Conservation (phyloP, 345 rosid genomes). For the Aethionema arabicum region DNA sequence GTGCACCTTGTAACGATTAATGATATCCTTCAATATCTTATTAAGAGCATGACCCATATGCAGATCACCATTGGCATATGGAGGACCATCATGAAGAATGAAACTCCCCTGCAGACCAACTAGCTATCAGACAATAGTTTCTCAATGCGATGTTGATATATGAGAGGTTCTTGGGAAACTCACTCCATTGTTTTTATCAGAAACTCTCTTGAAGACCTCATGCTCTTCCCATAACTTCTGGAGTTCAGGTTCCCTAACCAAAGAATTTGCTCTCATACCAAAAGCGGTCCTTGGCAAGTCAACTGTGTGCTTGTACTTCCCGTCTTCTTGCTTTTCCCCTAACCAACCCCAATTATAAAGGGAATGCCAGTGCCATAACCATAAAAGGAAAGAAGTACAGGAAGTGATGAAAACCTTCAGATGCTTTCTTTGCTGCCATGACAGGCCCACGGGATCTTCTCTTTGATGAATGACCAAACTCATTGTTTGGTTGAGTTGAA, state of each 20-base stretch:
- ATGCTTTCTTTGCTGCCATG: slow-evolving; percentile 84
- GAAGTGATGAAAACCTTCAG: slow-evolving; percentile 52
- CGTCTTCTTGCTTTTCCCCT: slow-evolving; percentile 87
- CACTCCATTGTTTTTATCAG: slow-evolving; percentile 75
- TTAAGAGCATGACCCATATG: slow-evolving; percentile 97
- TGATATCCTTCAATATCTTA: slow-evolving; percentile 93
- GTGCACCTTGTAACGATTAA: slow-evolving; percentile 85
- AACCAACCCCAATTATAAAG: slow-evolving; percentile 28
- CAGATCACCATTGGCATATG: slow-evolving; percentile 91
- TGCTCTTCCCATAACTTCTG: slow-evolving; percentile 86
- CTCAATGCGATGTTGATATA: slow-evolving; percentile 22
- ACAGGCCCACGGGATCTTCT: slow-evolving; percentile 88
- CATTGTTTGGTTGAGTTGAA: slow-evolving; percentile 45
- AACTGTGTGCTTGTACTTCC: slow-evolving; percentile 86
- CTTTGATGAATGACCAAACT: slow-evolving; percentile 57
- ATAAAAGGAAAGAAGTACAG: slow-evolving; percentile 9
- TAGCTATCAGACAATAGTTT: slow-evolving; percentile 38
- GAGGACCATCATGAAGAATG: slow-evolving; percentile 97
- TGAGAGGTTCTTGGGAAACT: slow-evolving; percentile 33
- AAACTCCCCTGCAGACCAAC: slow-evolving; percentile 60
- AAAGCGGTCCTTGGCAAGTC: slow-evolving; percentile 87
- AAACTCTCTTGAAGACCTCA: slow-evolving; percentile 76
- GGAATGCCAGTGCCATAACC: neutral
- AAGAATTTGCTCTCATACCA: slow-evolving; percentile 88
- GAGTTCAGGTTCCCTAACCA: slow-evolving; percentile 86